phyloP scores from a whole-genome alignment of 768 basidiomycete species.

The Termitomyces sp. region DNA sequence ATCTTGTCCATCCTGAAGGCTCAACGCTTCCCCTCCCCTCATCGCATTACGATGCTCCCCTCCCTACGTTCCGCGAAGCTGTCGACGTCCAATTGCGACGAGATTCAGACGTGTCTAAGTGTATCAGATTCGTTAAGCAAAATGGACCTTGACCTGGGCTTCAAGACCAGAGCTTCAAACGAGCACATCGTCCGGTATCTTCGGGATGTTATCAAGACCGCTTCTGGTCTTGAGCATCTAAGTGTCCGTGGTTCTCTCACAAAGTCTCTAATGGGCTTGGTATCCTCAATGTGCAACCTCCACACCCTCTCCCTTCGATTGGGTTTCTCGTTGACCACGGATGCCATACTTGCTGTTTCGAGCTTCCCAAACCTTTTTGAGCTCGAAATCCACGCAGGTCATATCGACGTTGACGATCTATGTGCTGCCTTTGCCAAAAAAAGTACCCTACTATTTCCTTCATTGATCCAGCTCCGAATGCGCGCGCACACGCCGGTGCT shows the following conservation, averaged over 20 bases:
- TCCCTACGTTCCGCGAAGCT: slow-evolving; percentile 26
- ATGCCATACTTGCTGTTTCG: slow-evolving; percentile 32
- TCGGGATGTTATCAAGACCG: slow-evolving; percentile 23
- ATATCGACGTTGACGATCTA: slow-evolving; percentile 26
- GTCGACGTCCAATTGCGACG: slow-evolving; percentile 20
- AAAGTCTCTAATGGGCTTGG: slow-evolving; percentile 23
- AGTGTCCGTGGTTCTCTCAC: slow-evolving; percentile 35
- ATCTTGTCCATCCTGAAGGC: slow-evolving; percentile 18
- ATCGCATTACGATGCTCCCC: slow-evolving; percentile 16
- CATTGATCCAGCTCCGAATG: slow-evolving; percentile 35
- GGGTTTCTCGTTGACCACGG: slow-evolving; percentile 31
- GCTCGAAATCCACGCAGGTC: slow-evolving; percentile 41
- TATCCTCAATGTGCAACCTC: slow-evolving; percentile 30
- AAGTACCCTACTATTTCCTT: slow-evolving; percentile 25
- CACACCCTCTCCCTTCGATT: slow-evolving; percentile 34
- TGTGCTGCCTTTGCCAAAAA: slow-evolving; percentile 9
- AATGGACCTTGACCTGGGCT: slow-evolving; percentile 38
- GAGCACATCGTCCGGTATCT: slow-evolving; percentile 23
- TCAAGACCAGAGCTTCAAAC: slow-evolving; percentile 22
- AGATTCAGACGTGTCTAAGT: slow-evolving; percentile 25
- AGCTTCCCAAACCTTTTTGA: slow-evolving; percentile 32
- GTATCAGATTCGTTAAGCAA: slow-evolving; percentile 28
- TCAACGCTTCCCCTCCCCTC: background rate
- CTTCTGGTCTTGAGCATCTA: slow-evolving; percentile 28
- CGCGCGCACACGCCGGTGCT: slow-evolving; percentile 31